Conservation (phyloP, 768 basidiomycete genomes). For the Phlebiopsis gigantea region DNA sequence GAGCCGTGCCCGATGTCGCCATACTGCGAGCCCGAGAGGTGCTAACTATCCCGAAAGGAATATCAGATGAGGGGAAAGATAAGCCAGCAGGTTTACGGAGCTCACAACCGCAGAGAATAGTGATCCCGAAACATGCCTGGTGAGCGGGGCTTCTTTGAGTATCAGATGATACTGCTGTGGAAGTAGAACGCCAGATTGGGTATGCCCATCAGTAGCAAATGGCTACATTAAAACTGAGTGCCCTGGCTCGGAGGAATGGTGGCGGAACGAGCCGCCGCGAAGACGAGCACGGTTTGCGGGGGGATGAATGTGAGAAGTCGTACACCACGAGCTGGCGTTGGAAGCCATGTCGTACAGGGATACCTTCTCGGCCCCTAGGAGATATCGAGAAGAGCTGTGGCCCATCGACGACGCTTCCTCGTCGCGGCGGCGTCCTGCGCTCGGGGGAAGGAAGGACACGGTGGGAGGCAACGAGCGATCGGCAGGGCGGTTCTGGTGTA, state of each 20-base stretch:
- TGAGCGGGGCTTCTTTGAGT: constrained; percentile 18
- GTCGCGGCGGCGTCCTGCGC: neutral
- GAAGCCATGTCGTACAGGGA: neutral
- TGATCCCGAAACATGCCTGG: constrained; percentile 20
- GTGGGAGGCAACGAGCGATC: neutral
- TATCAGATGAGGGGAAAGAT: constrained; percentile 26
- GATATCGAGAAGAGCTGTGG: neutral
- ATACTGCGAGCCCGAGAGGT: neutral
- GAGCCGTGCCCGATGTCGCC: constrained; percentile 5
- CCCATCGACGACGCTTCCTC: neutral
- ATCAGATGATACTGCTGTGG: constrained; percentile 27
- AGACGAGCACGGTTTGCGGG: neutral
- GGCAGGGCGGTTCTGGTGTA: neutral
- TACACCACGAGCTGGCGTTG: neutral
- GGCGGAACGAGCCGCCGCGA: constrained; percentile 6
- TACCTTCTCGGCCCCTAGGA: neutral
- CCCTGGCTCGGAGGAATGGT: constrained; percentile 20
- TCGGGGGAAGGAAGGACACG: neutral
- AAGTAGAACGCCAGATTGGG: constrained; percentile 22
- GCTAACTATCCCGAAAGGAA: constrained; percentile 4
- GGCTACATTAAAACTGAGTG: constrained; percentile 19
- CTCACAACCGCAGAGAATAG: constrained; percentile 18
- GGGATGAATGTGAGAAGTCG: neutral
- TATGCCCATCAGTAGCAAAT: constrained; percentile 18
- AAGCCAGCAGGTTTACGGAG: constrained; percentile 18